A percentile compares a stretch with the other conserved stretches of the same genome.
phyloP scores from a whole-genome alignment of 2,329 filamentous ascomycete species.

The Phaeosphaeria sp. region DNA sequence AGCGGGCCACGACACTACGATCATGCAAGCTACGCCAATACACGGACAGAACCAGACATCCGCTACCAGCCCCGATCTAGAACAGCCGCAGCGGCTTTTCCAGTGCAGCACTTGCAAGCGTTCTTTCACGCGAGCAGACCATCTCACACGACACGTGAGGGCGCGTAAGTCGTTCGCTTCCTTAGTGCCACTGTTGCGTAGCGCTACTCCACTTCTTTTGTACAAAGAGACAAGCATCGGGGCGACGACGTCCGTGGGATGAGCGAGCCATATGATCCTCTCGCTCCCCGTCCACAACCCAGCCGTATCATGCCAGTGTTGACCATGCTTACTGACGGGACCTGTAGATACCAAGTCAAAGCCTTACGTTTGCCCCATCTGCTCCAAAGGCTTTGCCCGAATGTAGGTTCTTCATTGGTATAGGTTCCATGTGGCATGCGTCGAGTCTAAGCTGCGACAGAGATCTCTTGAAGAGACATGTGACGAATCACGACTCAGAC shows the following conservation, averaged over 20 bases:
- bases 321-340: conserved; percentile 13
- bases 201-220: background rate
- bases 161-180: conserved; percentile 46
- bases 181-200: background rate
- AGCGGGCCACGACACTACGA: conserved; percentile 6
- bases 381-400: conserved; percentile 55
- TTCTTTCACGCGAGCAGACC: conserved; percentile 60
- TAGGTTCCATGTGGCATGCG: background rate
- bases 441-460: conserved; percentile 23
- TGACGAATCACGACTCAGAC: conserved; percentile 51
- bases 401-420: conserved; percentile 39
- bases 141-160: conserved; percentile 61
- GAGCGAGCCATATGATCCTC: too few relatives aligned
- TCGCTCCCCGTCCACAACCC: too few relatives aligned
- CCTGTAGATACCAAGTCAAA: conserved; percentile 50
- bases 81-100: conserved; percentile 43
- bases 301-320: background rate
- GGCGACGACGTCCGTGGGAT: background rate
- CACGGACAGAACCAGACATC: conserved; percentile 7
- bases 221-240: background rate
- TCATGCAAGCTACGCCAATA: conserved; percentile 25
- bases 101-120: conserved; percentile 61
- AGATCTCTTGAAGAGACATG: conserved; percentile 60
- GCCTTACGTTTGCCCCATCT: conserved; percentile 54
- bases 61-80: conserved; percentile 21